Conservation (phyloP, 192 early-diverging fungal genomes). For the Chytriomyces sp. region DNA sequence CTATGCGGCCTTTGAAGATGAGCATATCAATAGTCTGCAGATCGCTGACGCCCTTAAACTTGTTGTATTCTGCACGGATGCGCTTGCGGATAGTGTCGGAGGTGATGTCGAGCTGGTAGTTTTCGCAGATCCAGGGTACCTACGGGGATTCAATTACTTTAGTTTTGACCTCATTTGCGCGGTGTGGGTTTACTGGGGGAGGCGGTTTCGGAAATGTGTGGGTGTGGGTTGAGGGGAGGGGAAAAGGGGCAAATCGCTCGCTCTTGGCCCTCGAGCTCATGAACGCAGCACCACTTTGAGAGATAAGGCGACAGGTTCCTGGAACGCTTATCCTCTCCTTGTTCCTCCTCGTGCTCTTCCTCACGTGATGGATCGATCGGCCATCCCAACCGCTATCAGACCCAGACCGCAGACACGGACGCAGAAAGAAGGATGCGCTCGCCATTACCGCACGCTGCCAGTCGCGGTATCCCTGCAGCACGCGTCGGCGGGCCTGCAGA, state of each 20-base stretch:
- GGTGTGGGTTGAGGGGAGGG: background rate
- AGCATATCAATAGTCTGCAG: constrained; percentile 78
- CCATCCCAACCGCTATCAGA: background rate
- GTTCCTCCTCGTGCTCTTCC: background rate
- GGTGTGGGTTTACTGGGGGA: background rate
- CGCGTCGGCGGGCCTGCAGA: constrained; percentile 26
- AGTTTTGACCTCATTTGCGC: no score
- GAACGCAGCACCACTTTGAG: background rate
- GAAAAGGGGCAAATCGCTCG: background rate
- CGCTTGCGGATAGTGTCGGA: constrained; percentile 72
- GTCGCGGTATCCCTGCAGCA: constrained; percentile 21
- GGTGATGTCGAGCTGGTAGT: constrained; percentile 62
- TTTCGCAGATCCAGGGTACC: constrained; percentile 35
- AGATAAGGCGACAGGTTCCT: background rate
- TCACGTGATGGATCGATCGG: background rate
- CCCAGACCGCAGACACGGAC: background rate
- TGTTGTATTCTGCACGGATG: constrained; percentile 87
- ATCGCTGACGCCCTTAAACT: constrained; percentile 79
- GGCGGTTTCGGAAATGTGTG: background rate
- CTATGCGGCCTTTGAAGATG: constrained; percentile 80
- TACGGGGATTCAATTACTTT: no score
- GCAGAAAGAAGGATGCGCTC: background rate
- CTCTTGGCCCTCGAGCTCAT: background rate
- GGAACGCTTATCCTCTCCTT: background rate
- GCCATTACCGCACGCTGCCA: constrained; percentile 15